Conservation (phyloP, 495 filamentous ascomycete genomes). For the Glonium stellatum region DNA sequence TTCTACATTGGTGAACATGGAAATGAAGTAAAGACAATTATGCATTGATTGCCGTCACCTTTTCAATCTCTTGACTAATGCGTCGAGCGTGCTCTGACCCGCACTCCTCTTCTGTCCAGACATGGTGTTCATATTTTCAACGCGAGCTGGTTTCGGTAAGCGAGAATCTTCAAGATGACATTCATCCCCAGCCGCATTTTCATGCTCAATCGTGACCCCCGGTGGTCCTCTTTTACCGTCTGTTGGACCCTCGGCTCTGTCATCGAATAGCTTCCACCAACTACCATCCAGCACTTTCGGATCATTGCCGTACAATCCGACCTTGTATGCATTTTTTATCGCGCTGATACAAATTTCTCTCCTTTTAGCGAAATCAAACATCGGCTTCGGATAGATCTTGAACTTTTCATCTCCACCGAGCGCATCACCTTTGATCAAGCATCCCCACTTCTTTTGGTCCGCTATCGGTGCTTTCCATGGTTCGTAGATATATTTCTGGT, state of each 20-base stretch:
- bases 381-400: slow-evolving; percentile 57
- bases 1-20: too few species aligned
- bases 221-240: slow-evolving; percentile 19
- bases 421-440: slow-evolving; percentile 49
- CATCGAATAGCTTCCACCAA: slow-evolving; percentile 52
- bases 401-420: slow-evolving; percentile 32
- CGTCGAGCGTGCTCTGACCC: too few species aligned
- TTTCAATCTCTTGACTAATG: too few species aligned
- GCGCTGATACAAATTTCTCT: slow-evolving; percentile 51
- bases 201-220: background rate
- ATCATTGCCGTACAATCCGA: slow-evolving; percentile 56
- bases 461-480: slow-evolving; percentile 60
- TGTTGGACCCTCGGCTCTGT: slow-evolving; percentile 44
- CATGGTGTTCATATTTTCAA: too few species aligned
- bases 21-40: too few species aligned
- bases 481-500: slow-evolving; percentile 66
- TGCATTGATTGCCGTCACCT: too few species aligned
- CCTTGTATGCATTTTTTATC: slow-evolving; percentile 59
- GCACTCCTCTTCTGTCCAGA: too few species aligned
- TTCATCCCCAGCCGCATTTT: background rate
- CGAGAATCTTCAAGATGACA: too few species aligned
- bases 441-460: slow-evolving; percentile 54
- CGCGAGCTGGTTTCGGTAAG: too few species aligned
- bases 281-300: slow-evolving; percentile 51
- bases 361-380: slow-evolving; percentile 62